Evolutionary conservation across 768 basidiomycete species (phyloP), one percentile per base, ranked within the genome.

Genomic region (Trametes punicea): DNA sequence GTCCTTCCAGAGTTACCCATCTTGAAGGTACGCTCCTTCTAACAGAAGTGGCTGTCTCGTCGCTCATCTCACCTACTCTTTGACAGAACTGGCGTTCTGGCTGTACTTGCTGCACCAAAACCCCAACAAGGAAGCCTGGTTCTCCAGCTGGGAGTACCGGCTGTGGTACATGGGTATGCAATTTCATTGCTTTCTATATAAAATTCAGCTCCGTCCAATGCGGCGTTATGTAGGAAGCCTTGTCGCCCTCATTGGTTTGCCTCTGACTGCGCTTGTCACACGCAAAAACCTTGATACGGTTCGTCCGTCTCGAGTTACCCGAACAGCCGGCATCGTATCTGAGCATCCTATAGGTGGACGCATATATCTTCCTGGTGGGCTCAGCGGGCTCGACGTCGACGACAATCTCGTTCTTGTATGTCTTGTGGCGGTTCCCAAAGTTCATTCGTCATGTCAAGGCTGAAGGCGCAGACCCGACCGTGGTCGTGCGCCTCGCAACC

Each of bases 81-180:
- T 23, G 42, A 27, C 48, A 90, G 89, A 90, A 67, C 77, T 92
- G 13, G 75, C 84, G 0, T 92, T 91, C 65, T 93, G 90, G 90
- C 65, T 92, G 26, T 93, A 92, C 68, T 78, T 93, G 20, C 77
- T 90, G 27, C 81, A 90, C 60, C 90, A 91, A 71, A 85, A 86
- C 3, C 85, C 86, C 0, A 71, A 75, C 40, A 81, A 84, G 64
- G 81, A 84, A 3, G 75, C 82, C 29, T 93, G 90, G 90, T 92
- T 92, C 69, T 73, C 81, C 21, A 88, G 88, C 66, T 83, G 82
- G 81, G 89, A 93, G 69, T 92, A 85, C 67, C 77, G 77, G 40
- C 65, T 81, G 16, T 93, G 90, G 90, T 82, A 77, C 53, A 66
- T 81, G 41, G 85, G 88, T 88, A 66, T 29, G 77, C 71, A 16